Conservation (phyloP, 352 stramenopile species). For the Globisporangium recalcitrans region DNA sequence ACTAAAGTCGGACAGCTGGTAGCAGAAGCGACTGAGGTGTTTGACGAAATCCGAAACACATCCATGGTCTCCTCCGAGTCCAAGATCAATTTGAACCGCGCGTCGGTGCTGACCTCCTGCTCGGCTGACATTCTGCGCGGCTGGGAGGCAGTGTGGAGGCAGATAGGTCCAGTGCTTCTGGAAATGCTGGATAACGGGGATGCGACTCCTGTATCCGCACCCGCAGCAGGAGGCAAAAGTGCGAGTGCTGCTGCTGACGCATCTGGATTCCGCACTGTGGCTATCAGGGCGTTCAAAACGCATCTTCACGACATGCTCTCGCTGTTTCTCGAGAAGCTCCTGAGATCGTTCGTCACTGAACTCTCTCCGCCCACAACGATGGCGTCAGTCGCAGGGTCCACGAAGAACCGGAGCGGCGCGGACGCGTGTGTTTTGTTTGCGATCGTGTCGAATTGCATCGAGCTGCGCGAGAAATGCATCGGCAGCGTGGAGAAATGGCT, state of each 20-base stretch:
- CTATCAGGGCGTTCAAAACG: slow-evolving; percentile 37
- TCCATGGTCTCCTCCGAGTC: slow-evolving; percentile 71
- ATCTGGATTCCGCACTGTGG: slow-evolving; percentile 14
- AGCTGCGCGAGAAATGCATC: slow-evolving; percentile 56
- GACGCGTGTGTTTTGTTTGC: slow-evolving; percentile 57
- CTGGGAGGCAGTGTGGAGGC: slow-evolving; percentile 51
- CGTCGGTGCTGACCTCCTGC: slow-evolving; percentile 45
- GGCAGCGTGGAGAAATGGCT: slow-evolving; percentile 44
- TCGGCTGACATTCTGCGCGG: slow-evolving; percentile 35
- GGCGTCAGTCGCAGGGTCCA: slow-evolving; percentile 21
- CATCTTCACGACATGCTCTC: slow-evolving; percentile 48
- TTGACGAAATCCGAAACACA: slow-evolving; percentile 55
- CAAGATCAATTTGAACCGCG: slow-evolving; percentile 49
- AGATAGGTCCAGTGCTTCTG: slow-evolving; percentile 41
- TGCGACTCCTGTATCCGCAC: background rate
- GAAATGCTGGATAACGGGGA: slow-evolving; percentile 35
- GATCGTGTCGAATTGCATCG: slow-evolving; percentile 67
- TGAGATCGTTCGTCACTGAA: slow-evolving; percentile 38
- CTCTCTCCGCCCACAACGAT: slow-evolving; percentile 34
- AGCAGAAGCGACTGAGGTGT: slow-evolving; percentile 38
- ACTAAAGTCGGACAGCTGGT: slow-evolving; percentile 47
- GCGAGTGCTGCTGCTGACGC: background rate
- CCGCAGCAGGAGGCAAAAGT: slow-evolving; percentile 6
- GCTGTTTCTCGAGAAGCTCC: slow-evolving; percentile 39
- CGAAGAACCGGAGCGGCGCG: slow-evolving; percentile 24